Base-by-base conservation (phyloP, 768 basidiomycete species). In the Mycena indigotica region DNA sequence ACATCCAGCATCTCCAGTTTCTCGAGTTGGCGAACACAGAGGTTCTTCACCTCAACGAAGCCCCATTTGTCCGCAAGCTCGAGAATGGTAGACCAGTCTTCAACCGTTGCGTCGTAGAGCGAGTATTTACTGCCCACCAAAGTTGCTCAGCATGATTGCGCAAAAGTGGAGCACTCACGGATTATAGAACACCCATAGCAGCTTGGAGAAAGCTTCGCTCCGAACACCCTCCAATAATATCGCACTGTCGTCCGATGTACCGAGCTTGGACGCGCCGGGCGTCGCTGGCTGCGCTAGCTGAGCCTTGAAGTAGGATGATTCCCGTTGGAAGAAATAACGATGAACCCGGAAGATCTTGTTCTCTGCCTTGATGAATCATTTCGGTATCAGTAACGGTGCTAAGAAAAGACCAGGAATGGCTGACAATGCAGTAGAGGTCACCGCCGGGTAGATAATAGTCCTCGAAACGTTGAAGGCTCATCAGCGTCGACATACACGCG, bases 21-120 rank as follows among this genome's bases (percentile, higher is more conserved):
- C 44, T 84, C 82, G 0, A 89, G 73, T 48, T 89, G 82, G 1
- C 83, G 81, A 1, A 85, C 77, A 1, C 82, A 84, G 1, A 89
- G 80, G 1, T 73, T 69, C 35, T 84, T 80, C 10, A 89, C 79
- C 39, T 85, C 80, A 3, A 58, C 54, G 60, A 91, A 90, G 0
- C 67, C 62, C 84, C 84, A 91, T 4, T 74, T 65, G 23, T 81
- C 73, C 0, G 88, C 81, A 0, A 91, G 80, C 1, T 75, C 75
- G 0, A 91, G 69, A 29, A 91, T 84, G 0, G 76, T 73, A 0
- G 76, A 70, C 89, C 89, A 91, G 19, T 79, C 77, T 0, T 76
- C 73, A 4, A 81, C 70, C 0, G 71, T 68, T 0, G 83, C 77
- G 1, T 80, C 72, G 54, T 88, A 87, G 10, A 81, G 72, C 1